Conservation (phyloP, 345 rosid species). For the Zanthoxylum bungeanum region DNA sequence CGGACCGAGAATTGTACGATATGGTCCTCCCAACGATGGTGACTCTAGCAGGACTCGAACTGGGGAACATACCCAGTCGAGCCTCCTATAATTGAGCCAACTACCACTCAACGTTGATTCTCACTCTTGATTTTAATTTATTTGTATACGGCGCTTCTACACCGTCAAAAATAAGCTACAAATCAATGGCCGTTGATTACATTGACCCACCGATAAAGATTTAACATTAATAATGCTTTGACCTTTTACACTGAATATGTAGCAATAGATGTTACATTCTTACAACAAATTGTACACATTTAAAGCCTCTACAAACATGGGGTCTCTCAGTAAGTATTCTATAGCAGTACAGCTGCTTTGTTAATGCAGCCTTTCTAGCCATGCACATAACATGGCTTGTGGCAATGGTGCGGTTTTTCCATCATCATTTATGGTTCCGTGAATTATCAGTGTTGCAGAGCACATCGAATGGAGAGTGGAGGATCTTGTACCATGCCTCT, state of each 20-base stretch:
- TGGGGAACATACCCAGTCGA: too few species aligned
- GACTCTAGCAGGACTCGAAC: too few species aligned
- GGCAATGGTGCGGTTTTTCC: background rate
- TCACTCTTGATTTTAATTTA: too few species aligned
- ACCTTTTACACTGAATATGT: background rate
- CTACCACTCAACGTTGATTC: too few species aligned
- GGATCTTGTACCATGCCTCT: slow-evolving; percentile 51
- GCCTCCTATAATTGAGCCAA: too few species aligned
- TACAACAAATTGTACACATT: slow-evolving; percentile 10
- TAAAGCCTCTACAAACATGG: slow-evolving; percentile 1
- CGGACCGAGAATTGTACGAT: too few species aligned
- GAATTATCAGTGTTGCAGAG: slow-evolving; percentile 48
- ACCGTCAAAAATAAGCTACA: background rate
- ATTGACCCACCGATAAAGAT: background rate
- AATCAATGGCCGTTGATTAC: slow-evolving; percentile 12
- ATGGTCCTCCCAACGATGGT: too few species aligned
- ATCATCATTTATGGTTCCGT: slow-evolving; percentile 8
- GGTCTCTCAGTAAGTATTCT: background rate
- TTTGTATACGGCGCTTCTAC: background rate
- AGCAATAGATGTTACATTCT: background rate
- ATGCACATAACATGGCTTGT: background rate
- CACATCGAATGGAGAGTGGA: slow-evolving; percentile 61
- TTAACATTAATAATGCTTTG: slow-evolving; percentile 1
- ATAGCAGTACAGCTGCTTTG: slow-evolving; percentile 14
- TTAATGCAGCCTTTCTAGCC: slow-evolving; percentile 11